Evolutionary conservation across 1,284 basidiomycete species (phyloP), one percentile per base, ranked within the genome.

Genomic region (Volvariella surrecta): DNA sequence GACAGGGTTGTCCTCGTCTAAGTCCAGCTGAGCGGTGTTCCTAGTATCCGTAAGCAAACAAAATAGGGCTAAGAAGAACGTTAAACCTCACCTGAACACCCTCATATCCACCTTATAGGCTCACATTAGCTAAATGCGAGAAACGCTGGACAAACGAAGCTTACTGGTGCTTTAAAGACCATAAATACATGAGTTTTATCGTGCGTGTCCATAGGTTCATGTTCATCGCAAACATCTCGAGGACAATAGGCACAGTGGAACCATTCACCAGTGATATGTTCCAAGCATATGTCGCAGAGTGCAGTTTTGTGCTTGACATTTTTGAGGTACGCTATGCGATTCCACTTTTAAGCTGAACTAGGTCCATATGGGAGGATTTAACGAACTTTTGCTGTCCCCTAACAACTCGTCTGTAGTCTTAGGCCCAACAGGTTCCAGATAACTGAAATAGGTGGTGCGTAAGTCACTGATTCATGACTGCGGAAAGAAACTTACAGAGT

Each of bases 171-270:
- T 61, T 95, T 94, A 67, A 94, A 86, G 7, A 89, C 84, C 21
- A 91, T 68, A 61, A 93, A 94, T 32, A 89, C 67, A 57, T 94
- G 90, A 2, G 76, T 79, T 44, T 76, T 69, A 53, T 92, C 76
- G 56, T 94, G 90, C 34, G 82, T 83, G 51, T 89, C 87, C 21
- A 87, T 64, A 45, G 65, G 69, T 57, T 91, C 83, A 49, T 90
- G 92, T 24, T 73, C 72, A 44, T 80, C 77, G 61, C 90, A 93
- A 15, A 92, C 67, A 59, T 93, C 90, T 49, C 74, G 79, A 3
- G 75, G 72, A 56, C 91, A 95, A 57, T 90, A 89, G 2, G 79
- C 89, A 56, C 91, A 95, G 50, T 86, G 76, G 61, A 85, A 85
- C 91, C 91, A 95, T 50, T 78, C 76, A 6, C 91, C 91, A 18